Evolutionary conservation across 768 basidiomycete species (phyloP).

Genomic region (Leccinellum rugosiceps): DNA sequence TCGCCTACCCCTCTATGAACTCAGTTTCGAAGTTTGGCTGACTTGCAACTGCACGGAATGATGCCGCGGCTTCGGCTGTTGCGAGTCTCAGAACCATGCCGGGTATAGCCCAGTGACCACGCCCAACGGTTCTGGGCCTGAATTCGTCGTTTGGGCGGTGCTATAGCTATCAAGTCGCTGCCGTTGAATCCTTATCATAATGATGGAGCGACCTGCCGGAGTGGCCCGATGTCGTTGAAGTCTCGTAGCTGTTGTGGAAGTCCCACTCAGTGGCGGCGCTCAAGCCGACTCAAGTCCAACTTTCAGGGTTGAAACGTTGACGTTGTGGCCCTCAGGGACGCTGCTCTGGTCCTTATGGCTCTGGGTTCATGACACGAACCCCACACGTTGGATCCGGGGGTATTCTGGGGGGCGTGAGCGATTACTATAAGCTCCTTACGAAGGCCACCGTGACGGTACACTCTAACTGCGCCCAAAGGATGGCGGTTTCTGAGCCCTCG

Average conservation of each 20-base stretch:
- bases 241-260: neutral
- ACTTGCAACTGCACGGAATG: neutral
- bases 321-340: conserved; percentile 1
- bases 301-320: neutral
- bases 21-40: neutral
- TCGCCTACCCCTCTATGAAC: neutral
- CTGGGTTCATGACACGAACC: conserved; percentile 1
- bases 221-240: neutral
- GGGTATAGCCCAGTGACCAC: conserved; percentile 2
- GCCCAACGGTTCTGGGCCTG: conserved; percentile 1
- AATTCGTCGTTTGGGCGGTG: neutral
- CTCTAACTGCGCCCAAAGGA: conserved; percentile 12
- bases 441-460: no score
- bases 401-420: neutral
- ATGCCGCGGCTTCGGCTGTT: conserved; percentile 8
- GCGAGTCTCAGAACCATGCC: conserved; percentile 2
- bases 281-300: neutral
- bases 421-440: neutral
- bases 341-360: neutral
- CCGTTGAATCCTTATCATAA: neutral
- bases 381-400: neutral
- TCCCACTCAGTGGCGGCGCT: neutral
- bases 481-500: neutral
- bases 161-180: neutral
- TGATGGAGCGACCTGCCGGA: neutral